Conservation (phyloP, 306 rosid genomes). For the Corylus americana region DNA sequence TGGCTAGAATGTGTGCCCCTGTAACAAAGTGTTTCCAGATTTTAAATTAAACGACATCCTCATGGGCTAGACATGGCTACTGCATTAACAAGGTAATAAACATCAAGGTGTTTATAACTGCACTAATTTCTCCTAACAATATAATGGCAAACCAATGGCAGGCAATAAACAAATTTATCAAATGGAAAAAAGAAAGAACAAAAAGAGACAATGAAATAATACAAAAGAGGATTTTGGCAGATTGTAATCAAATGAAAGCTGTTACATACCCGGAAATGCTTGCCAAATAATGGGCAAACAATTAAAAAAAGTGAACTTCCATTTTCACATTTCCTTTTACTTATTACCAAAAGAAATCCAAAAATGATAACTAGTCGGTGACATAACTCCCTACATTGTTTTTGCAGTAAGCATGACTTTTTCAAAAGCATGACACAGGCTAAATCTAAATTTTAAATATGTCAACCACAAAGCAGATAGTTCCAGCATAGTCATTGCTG, state of each 20-base stretch:
- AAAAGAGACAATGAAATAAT: neutral
- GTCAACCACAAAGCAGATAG: neutral
- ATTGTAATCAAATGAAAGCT: neutral
- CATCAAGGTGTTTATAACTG: neutral
- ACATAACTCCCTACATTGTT: neutral
- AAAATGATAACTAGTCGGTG: neutral
- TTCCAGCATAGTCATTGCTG: neutral
- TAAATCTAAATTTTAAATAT: neutral
- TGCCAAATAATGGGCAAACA: neutral
- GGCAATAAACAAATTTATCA: neutral
- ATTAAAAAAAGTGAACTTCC: neutral
- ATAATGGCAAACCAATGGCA: constrained; percentile 6
- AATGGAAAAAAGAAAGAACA: neutral
- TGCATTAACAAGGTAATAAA: neutral
- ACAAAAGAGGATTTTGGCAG: neutral
- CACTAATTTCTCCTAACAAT: constrained; percentile 1
- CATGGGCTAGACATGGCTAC: neutral
- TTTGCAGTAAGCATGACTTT: neutral
- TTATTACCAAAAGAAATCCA: neutral
- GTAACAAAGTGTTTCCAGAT: constrained; percentile 25
- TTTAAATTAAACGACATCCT: neutral
- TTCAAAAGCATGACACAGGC: neutral
- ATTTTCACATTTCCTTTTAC: neutral
- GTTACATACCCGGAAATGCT: neutral
- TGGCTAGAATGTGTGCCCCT: constrained; percentile 63